Evolutionary conservation across 2,329 filamentous ascomycete species (phyloP), one percentile per base, ranked within the genome.

Genomic region (Fusarium mundagurra): DNA sequence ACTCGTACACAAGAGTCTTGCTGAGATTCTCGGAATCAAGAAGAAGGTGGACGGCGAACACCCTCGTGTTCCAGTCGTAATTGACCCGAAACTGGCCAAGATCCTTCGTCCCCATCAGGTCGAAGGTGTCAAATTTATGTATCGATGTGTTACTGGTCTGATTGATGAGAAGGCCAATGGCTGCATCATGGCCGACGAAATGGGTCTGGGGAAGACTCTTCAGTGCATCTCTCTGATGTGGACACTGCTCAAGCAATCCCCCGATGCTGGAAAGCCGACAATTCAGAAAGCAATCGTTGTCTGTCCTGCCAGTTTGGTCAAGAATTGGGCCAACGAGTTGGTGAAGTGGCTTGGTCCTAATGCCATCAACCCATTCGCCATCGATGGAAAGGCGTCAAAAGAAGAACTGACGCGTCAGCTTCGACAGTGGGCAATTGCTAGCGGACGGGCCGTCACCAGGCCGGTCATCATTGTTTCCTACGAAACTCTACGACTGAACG

Each of bases 131-230:
- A 98, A 96, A 85, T 99, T 99, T 83, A 91, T 99, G 87, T 99
- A 98, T 83, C 90, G 91, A 75, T 97, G 94, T 79, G 95, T 96
- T 11, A 98, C 96, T 4, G 96, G 96, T n/a, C 89, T 98, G 88
- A 93, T 98, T 64, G 96, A 98, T 78, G 89, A 93, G 43, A 96
- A 96, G 77, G 96, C 96, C 55, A 94, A 98, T 82, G 96, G 96
- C 5, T 99, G 96, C 83, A 99, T 99, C 81, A 99, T 99, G 96
- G 96, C 96, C 61, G 96, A 99, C 81, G 96, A 98, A 81, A 99
- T 99, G 96, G 96, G 96, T 77, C 86, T 99, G 36, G 96, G 96
- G 64, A 99, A 99, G 85, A 99, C 96, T 24, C 84, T 99, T 48
- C 96, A 99, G 86, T 99, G 96, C 83, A 99, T 99, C 79, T 90